Evolutionary conservation across 306 rosid species (phyloP).

Genomic region (Arachis stenosperma): DNA sequence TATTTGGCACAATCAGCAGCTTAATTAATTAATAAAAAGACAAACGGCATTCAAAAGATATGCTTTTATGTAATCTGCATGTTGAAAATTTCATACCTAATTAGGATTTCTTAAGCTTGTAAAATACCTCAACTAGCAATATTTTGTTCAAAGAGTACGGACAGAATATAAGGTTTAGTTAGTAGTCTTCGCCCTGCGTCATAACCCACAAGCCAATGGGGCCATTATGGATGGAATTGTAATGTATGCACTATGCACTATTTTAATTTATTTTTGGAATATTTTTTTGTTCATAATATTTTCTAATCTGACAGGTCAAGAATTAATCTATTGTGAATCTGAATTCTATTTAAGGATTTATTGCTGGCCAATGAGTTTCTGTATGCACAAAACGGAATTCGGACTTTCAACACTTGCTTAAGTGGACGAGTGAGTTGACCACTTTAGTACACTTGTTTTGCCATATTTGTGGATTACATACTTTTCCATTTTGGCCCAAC

Average conservation of each 20-base stretch:
- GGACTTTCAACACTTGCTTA: too few relatives aligned
- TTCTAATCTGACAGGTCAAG: too few relatives aligned
- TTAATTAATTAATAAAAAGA: not conserved
- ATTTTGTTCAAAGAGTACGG: not conserved
- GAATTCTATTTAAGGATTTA: too few relatives aligned
- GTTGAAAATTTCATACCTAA: not conserved
- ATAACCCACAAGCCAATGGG: not conserved
- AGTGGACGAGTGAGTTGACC: too few relatives aligned
- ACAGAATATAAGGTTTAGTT: not conserved
- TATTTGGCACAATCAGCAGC: not conserved
- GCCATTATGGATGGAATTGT: not conserved
- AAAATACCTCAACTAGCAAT: not conserved
- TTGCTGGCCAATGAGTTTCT: too few relatives aligned
- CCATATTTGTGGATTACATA: too few relatives aligned
- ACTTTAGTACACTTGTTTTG: too few relatives aligned
- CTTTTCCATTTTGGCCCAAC: not conserved
- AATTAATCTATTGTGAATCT: too few relatives aligned
- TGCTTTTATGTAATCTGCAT: not conserved
- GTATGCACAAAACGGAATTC: too few relatives aligned
- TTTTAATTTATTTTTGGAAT: too few relatives aligned
- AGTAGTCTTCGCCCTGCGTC: not conserved
- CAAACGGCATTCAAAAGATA: not conserved
- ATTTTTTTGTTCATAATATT: too few relatives aligned
- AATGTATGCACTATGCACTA: not conserved
- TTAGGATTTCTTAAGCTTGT: not conserved